Evolutionary conservation across 768 basidiomycete genomes (phyloP), one percentile per base, ranked within the genome.

Genomic region (Suillus brevipes): DNA sequence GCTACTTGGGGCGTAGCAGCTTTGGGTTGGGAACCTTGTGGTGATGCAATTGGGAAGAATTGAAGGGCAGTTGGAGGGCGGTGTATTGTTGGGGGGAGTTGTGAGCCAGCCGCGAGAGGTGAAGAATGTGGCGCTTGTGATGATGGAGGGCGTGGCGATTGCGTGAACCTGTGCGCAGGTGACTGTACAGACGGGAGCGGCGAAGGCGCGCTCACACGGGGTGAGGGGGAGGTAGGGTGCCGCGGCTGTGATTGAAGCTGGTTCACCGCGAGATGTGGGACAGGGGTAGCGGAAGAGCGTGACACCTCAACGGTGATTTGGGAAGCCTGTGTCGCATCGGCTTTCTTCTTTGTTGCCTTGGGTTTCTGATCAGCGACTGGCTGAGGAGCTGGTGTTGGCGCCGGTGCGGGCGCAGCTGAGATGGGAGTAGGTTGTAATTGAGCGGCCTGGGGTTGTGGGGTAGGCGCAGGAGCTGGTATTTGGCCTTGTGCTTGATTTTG

Each of bases 371-470:
- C 77, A 13, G 60, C 47, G 47, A 68, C 58, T 38, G 72, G 66
- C 66, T 82, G 84, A 67, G 68, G 63, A 60, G 63, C 67, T 64
- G 68, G 70, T 20, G 69, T 59, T 14, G 78, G 70, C 20, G 76
- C 52, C 20, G 73, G 73, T 28, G 73, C 62, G 4, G 76, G 70
- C 13, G 78, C 67, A 52, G 77, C 75, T 60, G 77, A 77, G 64
- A 78, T 72, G 12, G 79, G 74, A 55, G 80, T 74, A 50, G 79
- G 64, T 65, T 80, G 75, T 23, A 74, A 55, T 10, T 79, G 72
- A 55, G 80, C 72, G 10, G 79, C 65, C 62, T 78, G 78, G 6
- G 74, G 71, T 3, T 75, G 71, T 20, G 73, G 70, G 59, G 73
- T 63, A 43, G 70, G 56, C 20, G 64, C 64, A 63, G 75, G 75